Conservation (phyloP, 768 basidiomycete species). For the Mycena rosella region DNA sequence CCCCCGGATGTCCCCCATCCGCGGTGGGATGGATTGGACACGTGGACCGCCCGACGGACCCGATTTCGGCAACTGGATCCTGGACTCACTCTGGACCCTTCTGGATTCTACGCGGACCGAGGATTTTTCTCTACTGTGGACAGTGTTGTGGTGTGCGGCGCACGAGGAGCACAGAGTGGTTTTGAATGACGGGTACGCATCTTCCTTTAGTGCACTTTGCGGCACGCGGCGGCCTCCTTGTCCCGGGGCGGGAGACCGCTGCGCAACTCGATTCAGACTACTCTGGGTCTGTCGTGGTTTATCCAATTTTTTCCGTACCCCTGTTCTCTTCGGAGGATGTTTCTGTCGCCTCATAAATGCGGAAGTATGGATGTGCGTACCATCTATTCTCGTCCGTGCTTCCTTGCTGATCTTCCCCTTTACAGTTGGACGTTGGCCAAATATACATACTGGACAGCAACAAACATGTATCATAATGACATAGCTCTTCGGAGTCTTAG, state of each 20-base stretch:
- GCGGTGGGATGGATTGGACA: not conserved
- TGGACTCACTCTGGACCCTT: not conserved
- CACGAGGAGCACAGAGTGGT: slow-evolving; percentile 17
- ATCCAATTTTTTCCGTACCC: slow-evolving; percentile 15
- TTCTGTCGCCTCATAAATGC: too few species aligned
- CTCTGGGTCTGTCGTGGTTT: slow-evolving; percentile 30
- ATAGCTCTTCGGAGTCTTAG: too few species aligned
- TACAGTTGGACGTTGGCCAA: too few species aligned
- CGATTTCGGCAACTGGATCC: not conserved
- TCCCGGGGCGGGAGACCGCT: not conserved
- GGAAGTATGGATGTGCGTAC: too few species aligned
- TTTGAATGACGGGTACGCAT: not conserved
- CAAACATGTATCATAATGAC: too few species aligned
- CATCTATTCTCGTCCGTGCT: too few species aligned
- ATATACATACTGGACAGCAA: too few species aligned
- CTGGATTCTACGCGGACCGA: not conserved
- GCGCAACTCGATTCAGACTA: slow-evolving; percentile 32
- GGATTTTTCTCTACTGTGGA: not conserved
- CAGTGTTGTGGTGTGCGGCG: slow-evolving; percentile 14
- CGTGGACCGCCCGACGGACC: too few species aligned
- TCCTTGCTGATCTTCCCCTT: too few species aligned
- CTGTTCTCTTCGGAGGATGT: slow-evolving; percentile 26
- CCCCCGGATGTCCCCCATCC: not conserved
- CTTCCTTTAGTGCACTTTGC: slow-evolving; percentile 33
- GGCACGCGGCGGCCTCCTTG: slow-evolving; percentile 15